Evolutionary conservation across 768 basidiomycete genomes (phyloP).

Genomic region (Auriculariales sp.): DNA sequence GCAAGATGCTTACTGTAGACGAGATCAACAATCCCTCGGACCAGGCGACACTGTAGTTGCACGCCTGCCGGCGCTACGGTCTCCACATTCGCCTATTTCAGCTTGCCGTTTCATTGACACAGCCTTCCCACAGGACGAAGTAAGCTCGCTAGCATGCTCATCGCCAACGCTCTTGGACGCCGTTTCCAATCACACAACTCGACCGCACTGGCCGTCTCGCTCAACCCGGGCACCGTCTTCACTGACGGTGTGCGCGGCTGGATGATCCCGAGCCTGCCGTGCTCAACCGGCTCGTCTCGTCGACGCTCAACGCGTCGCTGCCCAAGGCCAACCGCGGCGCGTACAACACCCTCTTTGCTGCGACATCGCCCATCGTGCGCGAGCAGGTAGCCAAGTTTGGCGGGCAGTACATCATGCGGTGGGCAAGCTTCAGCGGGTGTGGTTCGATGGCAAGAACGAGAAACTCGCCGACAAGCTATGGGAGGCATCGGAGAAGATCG

Average conservation of each 20-base stretch:
- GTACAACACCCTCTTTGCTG: slow-evolving; percentile 10
- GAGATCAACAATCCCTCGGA: not conserved
- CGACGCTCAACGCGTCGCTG: no score
- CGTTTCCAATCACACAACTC: not conserved
- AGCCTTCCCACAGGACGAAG: not conserved
- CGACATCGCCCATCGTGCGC: slow-evolving; percentile 9
- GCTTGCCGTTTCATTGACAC: not conserved
- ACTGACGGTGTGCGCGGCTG: no score
- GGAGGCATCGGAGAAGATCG: no score
- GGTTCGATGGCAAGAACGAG: no score
- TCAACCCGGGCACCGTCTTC: not conserved
- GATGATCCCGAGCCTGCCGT: no score
- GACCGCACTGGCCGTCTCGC: not conserved
- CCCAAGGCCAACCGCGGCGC: no score
- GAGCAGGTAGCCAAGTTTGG: slow-evolving; percentile 4
- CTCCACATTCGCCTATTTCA: not conserved
- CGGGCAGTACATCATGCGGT: slow-evolving; percentile 7
- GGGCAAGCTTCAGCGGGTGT: no score
- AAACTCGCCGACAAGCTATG: no score
- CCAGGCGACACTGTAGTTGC: not conserved
- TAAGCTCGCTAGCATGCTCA: not conserved
- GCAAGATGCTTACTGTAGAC: not conserved
- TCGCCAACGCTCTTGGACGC: not conserved
- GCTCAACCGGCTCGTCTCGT: no score
- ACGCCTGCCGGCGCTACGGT: not conserved